phyloP scores from a whole-genome alignment of 2,329 filamentous ascomycete species.

The Fusarium keratoplasticum region DNA sequence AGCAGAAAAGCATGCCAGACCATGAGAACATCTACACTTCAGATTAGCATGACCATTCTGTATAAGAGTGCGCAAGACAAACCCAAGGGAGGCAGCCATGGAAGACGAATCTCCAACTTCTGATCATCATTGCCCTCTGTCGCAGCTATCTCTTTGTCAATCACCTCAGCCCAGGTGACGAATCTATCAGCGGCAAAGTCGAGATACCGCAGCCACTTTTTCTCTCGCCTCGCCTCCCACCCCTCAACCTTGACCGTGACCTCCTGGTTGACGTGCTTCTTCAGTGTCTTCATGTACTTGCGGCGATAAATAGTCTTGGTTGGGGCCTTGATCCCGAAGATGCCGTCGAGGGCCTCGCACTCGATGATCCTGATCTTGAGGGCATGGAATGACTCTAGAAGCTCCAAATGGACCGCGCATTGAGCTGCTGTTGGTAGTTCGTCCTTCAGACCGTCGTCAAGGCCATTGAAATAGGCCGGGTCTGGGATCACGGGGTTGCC shows the following conservation, averaged over 20 bases:
- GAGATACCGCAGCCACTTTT: constrained; percentile 41
- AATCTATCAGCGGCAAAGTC: constrained; percentile 40
- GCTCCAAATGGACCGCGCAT: constrained; percentile 69
- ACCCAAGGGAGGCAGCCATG: constrained; percentile 31
- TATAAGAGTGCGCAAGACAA: background rate
- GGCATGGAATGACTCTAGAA: constrained; percentile 67
- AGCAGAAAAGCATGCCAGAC: constrained; percentile 37
- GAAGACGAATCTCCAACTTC: background rate
- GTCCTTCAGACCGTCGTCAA: background rate
- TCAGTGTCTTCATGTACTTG: constrained; percentile 14
- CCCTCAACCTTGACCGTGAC: constrained; percentile 8
- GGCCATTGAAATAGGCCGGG: constrained; percentile 16
- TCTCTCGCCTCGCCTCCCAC: constrained; percentile 9
- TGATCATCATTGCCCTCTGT: background rate
- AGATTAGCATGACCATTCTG: background rate
- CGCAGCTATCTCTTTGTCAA: constrained; percentile 8
- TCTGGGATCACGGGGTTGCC: constrained; percentile 31
- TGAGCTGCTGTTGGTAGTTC: constrained; percentile 28
- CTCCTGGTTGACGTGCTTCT: constrained; percentile 22
- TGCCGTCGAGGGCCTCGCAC: constrained; percentile 21
- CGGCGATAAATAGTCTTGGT: constrained; percentile 29
- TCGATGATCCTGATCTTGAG: constrained; percentile 51
- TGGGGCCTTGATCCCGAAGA: constrained; percentile 20
- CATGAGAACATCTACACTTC: constrained; percentile 28
- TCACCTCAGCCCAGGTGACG: constrained; percentile 26